Evolutionary conservation across 2,329 filamentous ascomycete genomes (phyloP), one percentile per base, ranked within the genome.

Genomic region (Cladophialophora yegresii): DNA sequence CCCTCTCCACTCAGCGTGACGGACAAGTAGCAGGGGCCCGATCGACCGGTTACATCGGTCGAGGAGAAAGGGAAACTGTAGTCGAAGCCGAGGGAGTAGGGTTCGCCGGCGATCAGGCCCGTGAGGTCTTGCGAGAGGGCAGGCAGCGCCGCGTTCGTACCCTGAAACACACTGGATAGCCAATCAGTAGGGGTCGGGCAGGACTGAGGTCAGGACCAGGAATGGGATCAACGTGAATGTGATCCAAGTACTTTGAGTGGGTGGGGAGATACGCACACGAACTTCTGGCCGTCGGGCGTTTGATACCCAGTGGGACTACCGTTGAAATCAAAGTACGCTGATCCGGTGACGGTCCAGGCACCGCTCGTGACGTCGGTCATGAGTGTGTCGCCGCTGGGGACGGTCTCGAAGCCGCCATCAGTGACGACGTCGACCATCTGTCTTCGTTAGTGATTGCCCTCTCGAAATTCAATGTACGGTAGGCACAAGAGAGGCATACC

Each of bases 401-500:
- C 56, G 28, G 23, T 28, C 30, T 58, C 56, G 30, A 58, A 58
- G 20, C 56, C 32, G 30, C 56, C 56, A 28, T 58, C 55, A 12
- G 7, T 49, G 36, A 58, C 43, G 22, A 58, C 40, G 3, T 58
- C 45, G 26, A 58, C 23, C 3, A 30, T 40, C 55, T 58, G 55
- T 30, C 16, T 3, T 2, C 13, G n/a, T 47, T 13, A 47, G 23
- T 58, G n/a, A 10, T 45, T 40, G 30, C 3, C 5, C n/a, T 43
- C 12, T 13, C 23, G 5, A 8, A 13, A 7, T 23, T 5, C n/a
- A 45, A 16, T 33, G 23, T 10, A 23, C 0, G 30, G 2, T 26
- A 56, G 32, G 13, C 1, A 23, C 1, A n/a, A 33, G 5, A 43
- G 9, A 20, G 20, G 30, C 55, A 9, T 58, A 47, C 55, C 12